Conservation (phyloP, 306 rosid species). For the Pyrus communis region DNA sequence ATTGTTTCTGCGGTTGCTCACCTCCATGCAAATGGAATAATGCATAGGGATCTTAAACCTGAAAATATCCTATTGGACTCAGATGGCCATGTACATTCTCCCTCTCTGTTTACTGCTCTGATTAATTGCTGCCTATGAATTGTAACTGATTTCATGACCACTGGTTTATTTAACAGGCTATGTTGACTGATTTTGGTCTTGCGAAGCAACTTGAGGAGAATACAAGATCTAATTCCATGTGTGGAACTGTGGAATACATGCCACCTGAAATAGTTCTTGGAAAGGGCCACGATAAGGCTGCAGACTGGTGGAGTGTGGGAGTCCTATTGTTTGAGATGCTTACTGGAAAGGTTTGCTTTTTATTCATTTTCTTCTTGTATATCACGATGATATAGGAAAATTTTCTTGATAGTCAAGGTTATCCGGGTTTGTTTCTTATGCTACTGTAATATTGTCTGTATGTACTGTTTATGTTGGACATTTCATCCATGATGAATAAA, state of each 20-base stretch:
- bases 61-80: slow-evolving; percentile 81
- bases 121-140: not conserved
- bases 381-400: not conserved
- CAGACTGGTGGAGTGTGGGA: slow-evolving; percentile 99
- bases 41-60: slow-evolving; percentile 98
- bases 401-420: not conserved
- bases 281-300: slow-evolving; percentile 94
- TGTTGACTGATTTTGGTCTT: slow-evolving; percentile 95
- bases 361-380: not conserved
- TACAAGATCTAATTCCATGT: slow-evolving; percentile 82
- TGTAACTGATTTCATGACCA: slow-evolving; percentile 18
- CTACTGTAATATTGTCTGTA: not conserved
- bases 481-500: not conserved
- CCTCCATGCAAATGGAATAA: slow-evolving; percentile 85
- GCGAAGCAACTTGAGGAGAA: slow-evolving; percentile 79
- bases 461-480: not conserved
- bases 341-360: slow-evolving; percentile 70
- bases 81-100: slow-evolving; percentile 80
- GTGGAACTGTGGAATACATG: slow-evolving; percentile 94
- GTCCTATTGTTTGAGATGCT: slow-evolving; percentile 90
- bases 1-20: slow-evolving; percentile 91
- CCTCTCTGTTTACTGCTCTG: not conserved
- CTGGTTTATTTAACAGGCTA: slow-evolving; percentile 41
- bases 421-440: not conserved
- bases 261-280: slow-evolving; percentile 97